These are phyloP conservation scores for Picea sitchensis DNA, from an alignment of 75 land plant species.

Conservation along the genomic window DNA sequence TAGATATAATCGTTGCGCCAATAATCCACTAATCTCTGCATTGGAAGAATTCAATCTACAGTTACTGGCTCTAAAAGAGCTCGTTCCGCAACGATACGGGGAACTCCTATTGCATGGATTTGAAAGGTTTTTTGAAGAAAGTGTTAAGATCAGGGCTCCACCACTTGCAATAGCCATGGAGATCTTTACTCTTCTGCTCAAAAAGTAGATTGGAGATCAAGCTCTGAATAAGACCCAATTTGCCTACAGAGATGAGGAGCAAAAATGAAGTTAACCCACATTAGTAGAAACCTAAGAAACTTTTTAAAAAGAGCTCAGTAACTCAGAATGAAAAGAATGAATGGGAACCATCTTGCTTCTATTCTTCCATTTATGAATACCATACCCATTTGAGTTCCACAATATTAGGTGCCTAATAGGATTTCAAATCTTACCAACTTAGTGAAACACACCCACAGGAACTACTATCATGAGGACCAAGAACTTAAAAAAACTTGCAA, in stretches of 20 bases:
- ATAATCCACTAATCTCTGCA: neutral
- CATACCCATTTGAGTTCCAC: too few relatives aligned
- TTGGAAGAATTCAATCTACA: neutral
- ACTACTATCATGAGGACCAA: too few relatives aligned
- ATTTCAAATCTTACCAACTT: too few relatives aligned
- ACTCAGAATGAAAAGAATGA: too few relatives aligned
- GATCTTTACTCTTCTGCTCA: neutral
- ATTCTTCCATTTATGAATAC: too few relatives aligned
- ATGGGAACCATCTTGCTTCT: too few relatives aligned
- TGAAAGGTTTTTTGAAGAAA: neutral
- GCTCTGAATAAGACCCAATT: neutral
- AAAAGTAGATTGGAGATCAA: neutral
- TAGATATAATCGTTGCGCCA: neutral
- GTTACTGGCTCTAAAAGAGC: neutral
- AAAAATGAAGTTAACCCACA: too few relatives aligned
- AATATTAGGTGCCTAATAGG: too few relatives aligned
- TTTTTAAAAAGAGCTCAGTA: too few relatives aligned
- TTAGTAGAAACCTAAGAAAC: too few relatives aligned
- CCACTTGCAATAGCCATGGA: constrained; percentile 4
- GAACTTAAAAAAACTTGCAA: too few relatives aligned
- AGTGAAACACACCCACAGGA: too few relatives aligned
- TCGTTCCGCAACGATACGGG: neutral
- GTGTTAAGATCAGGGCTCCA: constrained; percentile 6
- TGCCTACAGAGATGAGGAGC: constrained; percentile 1
- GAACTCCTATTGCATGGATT: neutral